Percentiles rank a stretch among this genome's conserved stretches.
phyloP scores from a whole-genome alignment of 768 basidiomycete genomes.

The Piloderma croceum region DNA sequence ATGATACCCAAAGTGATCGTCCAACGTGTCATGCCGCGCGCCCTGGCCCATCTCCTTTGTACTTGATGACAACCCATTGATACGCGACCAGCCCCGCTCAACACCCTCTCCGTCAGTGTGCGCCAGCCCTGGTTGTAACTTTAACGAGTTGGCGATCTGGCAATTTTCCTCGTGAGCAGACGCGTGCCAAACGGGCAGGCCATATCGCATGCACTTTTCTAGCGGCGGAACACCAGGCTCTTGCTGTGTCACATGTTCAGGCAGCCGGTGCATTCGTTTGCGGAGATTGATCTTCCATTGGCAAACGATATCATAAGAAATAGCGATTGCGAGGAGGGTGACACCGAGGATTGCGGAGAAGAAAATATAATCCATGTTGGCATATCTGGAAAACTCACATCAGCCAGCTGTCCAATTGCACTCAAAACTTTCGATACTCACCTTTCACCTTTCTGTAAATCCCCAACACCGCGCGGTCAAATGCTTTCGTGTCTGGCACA shows the following conservation, averaged over 20 bases:
- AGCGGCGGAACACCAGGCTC: too few species aligned
- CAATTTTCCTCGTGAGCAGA: constrained; percentile 13
- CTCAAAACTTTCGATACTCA: constrained; percentile 8
- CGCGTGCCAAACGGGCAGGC: constrained; percentile 16
- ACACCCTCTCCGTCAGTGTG: constrained; percentile 16
- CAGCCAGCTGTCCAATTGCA: background rate
- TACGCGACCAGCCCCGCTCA: constrained; percentile 14
- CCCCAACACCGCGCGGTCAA: constrained; percentile 22
- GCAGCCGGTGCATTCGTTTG: constrained; percentile 1
- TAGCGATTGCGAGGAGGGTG: constrained; percentile 1
- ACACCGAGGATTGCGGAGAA: constrained; percentile 6
- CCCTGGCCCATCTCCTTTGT: constrained; percentile 16
- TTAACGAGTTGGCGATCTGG: constrained; percentile 11
- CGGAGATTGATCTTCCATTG: constrained; percentile 13
- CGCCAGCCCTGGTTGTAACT: constrained; percentile 7
- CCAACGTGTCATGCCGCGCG: constrained; percentile 7
- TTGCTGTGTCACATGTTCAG: background rate
- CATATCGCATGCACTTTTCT: background rate
- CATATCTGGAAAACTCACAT: constrained; percentile 4
- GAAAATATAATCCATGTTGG: constrained; percentile 16
- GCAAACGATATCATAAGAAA: constrained; percentile 20
- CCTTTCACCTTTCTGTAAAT: constrained; percentile 31
- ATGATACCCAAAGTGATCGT: constrained; percentile 9
- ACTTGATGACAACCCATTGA: constrained; percentile 8
- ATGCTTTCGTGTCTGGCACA: constrained; percentile 28